Evolutionary conservation across 1,284 basidiomycete species (phyloP).

Genomic region (Anthracocystis setariae): DNA sequence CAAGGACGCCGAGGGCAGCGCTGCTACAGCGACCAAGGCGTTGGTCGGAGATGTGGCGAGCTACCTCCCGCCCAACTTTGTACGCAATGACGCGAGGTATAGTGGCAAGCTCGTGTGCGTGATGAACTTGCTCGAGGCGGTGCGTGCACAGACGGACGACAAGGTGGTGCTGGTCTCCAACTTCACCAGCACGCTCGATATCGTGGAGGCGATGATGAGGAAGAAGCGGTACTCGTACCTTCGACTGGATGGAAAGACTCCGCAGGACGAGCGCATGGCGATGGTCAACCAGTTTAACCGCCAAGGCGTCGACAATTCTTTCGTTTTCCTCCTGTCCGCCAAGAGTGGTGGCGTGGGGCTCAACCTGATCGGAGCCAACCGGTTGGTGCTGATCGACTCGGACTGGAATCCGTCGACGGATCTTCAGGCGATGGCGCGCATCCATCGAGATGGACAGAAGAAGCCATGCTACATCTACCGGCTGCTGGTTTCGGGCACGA

Average conservation of each 20-base stretch:
- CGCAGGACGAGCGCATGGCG: constrained; percentile 53
- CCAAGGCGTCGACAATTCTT: constrained; percentile 39
- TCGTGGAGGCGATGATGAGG: constrained; percentile 86
- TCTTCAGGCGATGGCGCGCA: constrained; percentile 95
- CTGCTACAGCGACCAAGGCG: constrained; percentile 33
- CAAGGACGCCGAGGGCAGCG: constrained; percentile 72
- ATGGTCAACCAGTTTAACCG: constrained; percentile 62
- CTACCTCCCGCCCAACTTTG: constrained; percentile 46
- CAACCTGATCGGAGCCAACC: constrained; percentile 96
- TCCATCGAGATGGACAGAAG: constrained; percentile 85
- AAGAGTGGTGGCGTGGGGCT: constrained; percentile 98
- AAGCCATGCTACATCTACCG: constrained; percentile 88
- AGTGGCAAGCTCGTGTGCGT: constrained; percentile 76
- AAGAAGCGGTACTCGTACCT: constrained; percentile 80
- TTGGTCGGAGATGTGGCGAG: constrained; percentile 35
- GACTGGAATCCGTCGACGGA: constrained; percentile 93
- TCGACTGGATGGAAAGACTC: constrained; percentile 80
- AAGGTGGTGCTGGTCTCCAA: constrained; percentile 67
- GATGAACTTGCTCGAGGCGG: constrained; percentile 76
- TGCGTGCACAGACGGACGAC: constrained; percentile 80
- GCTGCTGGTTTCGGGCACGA: constrained; percentile 72
- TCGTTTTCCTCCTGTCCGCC: constrained; percentile 92
- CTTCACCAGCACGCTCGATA: constrained; percentile 80
- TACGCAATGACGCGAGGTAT: constrained; percentile 40
- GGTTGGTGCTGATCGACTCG: constrained; percentile 83